Evolutionary conservation across 177 flowering plant species (phyloP).

Genomic region (Telopea speciosissima): DNA sequence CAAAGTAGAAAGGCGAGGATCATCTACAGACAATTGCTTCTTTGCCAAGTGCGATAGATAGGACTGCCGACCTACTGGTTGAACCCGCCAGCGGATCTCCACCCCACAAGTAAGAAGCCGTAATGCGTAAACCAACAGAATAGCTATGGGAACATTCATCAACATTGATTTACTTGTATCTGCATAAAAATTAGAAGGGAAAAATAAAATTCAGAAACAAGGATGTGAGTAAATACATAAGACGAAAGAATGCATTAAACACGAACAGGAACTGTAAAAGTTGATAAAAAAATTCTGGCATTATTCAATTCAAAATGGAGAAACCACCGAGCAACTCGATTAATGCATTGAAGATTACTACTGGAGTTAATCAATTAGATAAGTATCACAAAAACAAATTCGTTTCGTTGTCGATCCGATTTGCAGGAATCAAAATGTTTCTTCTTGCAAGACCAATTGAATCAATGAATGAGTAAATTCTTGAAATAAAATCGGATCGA

Average conservation of each 20-base stretch:
- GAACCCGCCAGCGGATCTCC: slow-evolving; percentile 64
- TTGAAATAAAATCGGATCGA: not conserved
- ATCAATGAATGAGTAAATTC: not conserved
- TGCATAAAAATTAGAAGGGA: slow-evolving; percentile 1
- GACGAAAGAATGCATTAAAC: not conserved
- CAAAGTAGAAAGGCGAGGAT: slow-evolving; percentile 58
- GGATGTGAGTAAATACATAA: not conserved
- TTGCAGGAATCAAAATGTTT: not conserved
- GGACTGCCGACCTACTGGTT: slow-evolving; percentile 28
- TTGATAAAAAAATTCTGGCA: not conserved
- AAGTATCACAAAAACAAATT: not conserved
- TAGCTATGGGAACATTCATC: slow-evolving; percentile 81
- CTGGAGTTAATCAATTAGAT: not conserved
- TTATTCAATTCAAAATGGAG: not conserved
- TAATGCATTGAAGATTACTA: not conserved
- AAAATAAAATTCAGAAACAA: not conserved
- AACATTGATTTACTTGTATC: slow-evolving; percentile 69
- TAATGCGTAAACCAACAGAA: slow-evolving; percentile 52
- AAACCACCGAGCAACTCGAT: not conserved
- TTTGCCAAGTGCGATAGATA: slow-evolving; percentile 71
- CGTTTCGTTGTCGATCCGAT: no score
- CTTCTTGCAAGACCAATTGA: not conserved
- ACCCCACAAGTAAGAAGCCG: slow-evolving; percentile 58
- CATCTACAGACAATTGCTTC: slow-evolving; percentile 71
- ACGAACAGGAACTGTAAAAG: not conserved